Evolutionary conservation across 2,329 filamentous ascomycete species (phyloP).

Genomic region (Aspergillus piperis): DNA sequence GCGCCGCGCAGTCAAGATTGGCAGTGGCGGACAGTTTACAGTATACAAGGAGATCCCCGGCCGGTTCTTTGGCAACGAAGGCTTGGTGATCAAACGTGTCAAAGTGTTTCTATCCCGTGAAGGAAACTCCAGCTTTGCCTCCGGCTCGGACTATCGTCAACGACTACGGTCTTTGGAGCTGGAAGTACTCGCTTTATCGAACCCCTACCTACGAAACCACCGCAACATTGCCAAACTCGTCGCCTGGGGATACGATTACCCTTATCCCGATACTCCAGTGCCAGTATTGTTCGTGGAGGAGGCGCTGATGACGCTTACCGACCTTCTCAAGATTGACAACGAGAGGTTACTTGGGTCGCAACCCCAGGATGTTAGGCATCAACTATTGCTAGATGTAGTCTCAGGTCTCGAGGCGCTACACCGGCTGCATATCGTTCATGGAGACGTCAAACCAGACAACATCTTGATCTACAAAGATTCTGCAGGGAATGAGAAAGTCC

Average conservation of each 20-base stretch:
- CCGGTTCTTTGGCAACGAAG: conserved; percentile 18
- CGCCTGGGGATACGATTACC: conserved; percentile 33
- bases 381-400: conserved; percentile 27
- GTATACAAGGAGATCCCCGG: conserved; percentile 25
- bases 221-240: conserved; percentile 29
- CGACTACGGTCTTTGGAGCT: conserved; percentile 28
- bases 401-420: conserved; percentile 30
- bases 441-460: conserved; percentile 34
- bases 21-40: conserved; percentile 29
- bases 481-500: conserved; percentile 20
- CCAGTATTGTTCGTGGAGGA: conserved; percentile 32
- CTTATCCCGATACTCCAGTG: conserved; percentile 27
- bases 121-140: conserved; percentile 22
- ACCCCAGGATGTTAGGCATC: conserved; percentile 22
- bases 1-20: conserved; percentile 27
- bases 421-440: conserved; percentile 28
- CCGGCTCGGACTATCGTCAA: conserved; percentile 26
- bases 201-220: conserved; percentile 28
- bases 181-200: conserved; percentile 30
- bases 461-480: conserved; percentile 28
- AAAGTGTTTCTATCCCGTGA: conserved; percentile 28
- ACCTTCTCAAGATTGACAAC: conserved; percentile 22
- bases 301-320: conserved; percentile 28
- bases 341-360: conserved; percentile 4
- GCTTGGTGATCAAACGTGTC: conserved; percentile 31